Evolutionary conservation across 2,329 filamentous ascomycete species (phyloP), one percentile per base, ranked within the genome.

Genomic region (Hypoxylon sp.): DNA sequence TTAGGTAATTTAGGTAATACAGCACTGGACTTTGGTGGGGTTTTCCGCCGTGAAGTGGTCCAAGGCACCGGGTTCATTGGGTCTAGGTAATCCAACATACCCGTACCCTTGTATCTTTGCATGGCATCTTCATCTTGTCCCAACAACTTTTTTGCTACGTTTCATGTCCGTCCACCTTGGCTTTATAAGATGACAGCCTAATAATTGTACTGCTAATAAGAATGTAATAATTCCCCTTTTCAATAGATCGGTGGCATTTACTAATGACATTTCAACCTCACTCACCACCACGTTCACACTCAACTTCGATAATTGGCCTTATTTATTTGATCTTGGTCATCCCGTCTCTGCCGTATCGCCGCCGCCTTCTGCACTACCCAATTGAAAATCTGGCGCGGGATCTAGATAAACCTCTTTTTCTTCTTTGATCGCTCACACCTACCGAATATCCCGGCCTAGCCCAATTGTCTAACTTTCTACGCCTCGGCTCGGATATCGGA

Each of bases 1-100:
- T 28, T 43, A 17, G 24, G 28, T 43, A 20, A 41, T 43, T 47
- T 32, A 37, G 22, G 17, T 50, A 32, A 50, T 41, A 34, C 55
- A 56, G 50, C 39, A 46, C 58, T 47, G 39, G 46, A 53, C 39
- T 7, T 22, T 17, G 34, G 62, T 57, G 62, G 56, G 44, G 51
- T 48, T 43, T 60, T 59, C 60, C 61, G 47, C 39, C 44, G 41
- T 28, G 17, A 34, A 56, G 22, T 32, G 52, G 53, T 30, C 56
- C 62, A 64, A 51, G 49, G 50, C n/a, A 46, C 47, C 57, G 54
- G 57, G 53, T 64, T 61, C 52, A 30, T 7, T 13, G 19, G 41
- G 20, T n/a, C n/a, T n/a, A n/a, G n/a, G n/a, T n/a, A n/a, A n/a
- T n/a, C n/a, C n/a, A n/a, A n/a, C n/a, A n/a, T n/a, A n/a, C n/a